Evolutionary conservation across 352 stramenopile genomes (phyloP).

Genomic region (Phytophthora pluvialis): DNA sequence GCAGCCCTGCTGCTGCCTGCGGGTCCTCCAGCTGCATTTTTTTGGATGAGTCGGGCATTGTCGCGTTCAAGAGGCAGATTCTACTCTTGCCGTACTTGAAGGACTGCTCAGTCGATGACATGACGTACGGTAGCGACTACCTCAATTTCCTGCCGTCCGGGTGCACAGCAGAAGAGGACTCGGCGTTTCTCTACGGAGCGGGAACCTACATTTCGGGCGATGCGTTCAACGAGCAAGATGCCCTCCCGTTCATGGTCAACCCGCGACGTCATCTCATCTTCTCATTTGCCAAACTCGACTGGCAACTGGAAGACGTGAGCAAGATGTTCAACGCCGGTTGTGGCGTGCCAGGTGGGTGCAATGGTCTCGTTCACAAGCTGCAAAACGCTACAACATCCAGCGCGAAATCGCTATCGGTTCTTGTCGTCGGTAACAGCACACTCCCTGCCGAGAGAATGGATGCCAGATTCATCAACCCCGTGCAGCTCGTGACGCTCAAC

Average conservation of each 20-base stretch:
- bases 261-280: constrained; percentile 41
- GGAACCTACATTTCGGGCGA: constrained; percentile 40
- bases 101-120: constrained; percentile 40
- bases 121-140: constrained; percentile 46
- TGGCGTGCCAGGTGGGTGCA: constrained; percentile 22
- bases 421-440: constrained; percentile 33
- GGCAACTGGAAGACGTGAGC: constrained; percentile 39
- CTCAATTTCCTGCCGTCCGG: constrained; percentile 39
- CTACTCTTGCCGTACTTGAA: constrained; percentile 47
- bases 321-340: constrained; percentile 41
- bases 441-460: constrained; percentile 26
- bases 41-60: constrained; percentile 37
- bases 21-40: constrained; percentile 49
- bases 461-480: constrained; percentile 27
- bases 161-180: constrained; percentile 31
- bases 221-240: constrained; percentile 15
- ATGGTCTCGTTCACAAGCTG: constrained; percentile 36
- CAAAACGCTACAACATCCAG: constrained; percentile 16
- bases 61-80: constrained; percentile 47
- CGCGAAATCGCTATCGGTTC: constrained; percentile 19
- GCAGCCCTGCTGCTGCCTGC: constrained; percentile 32
- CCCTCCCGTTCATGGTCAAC: constrained; percentile 32
- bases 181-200: constrained; percentile 44
- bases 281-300: constrained; percentile 47
- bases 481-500: constrained; percentile 35